Evolutionary conservation across 768 basidiomycete genomes (phyloP), one percentile per base, ranked within the genome.

Genomic region (Gymnopilus dilepis): DNA sequence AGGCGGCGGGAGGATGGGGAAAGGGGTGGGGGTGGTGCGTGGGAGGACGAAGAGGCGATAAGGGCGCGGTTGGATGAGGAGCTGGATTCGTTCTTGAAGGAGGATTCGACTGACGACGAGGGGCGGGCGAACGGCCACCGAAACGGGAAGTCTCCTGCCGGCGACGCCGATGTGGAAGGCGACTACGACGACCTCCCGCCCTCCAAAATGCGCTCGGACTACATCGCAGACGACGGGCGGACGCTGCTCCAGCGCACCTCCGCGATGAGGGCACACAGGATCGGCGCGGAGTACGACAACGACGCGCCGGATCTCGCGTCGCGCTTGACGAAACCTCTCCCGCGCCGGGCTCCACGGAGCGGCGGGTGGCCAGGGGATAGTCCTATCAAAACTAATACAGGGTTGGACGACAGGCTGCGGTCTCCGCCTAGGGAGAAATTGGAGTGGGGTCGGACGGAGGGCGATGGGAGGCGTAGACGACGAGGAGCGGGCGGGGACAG

Each of bases 201-300:
- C 9, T 89, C 88, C 15, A 87, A 85, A 70, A 88, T 88, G 85
- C 85, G 85, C 17, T 86, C 86, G 12, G 89, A 91, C 68, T 84
- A 86, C 59, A 84, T 88, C 43, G 78, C 76, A 2, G 69, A 64
- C 0, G 80, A 84, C 57, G 82, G 82, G 19, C 76, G 82, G 61
- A 82, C 87, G 41, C 72, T 87, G 2, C 73, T 88, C 12, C 81
- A 88, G 48, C 82, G 84, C n/a, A 85, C 86, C 19, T 84, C 84
- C 0, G 61, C 70, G 7, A 73, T 82, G 41, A 82, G 84, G 26
- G 69, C 73, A 0, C 77, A 80, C 33, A 69, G 77, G 2, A 38
- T 26, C 7, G 52, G 31, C 31, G 13, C 42, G 7, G 55, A 52
- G 6, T 67, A 69, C 17, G 67, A 61, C 17, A 67, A 69, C 17